Percentiles rank a stretch among this genome's conserved stretches.
Evolutionary conservation across 805 yeast species (phyloP).

Genomic region (Ogataea haglerorum): DNA sequence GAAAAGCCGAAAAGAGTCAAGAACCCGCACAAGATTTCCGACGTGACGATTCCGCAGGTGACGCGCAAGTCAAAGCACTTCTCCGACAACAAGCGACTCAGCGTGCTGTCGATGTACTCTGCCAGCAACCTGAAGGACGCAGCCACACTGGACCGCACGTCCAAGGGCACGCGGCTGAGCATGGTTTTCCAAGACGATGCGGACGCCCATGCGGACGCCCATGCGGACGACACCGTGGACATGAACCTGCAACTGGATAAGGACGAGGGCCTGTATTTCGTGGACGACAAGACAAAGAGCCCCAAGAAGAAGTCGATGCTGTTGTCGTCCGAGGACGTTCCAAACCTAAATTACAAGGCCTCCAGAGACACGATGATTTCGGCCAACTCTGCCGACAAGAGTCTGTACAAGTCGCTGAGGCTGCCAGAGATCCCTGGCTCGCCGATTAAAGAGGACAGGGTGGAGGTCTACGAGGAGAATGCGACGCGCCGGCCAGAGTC

Average conservation of each 20-base stretch:
- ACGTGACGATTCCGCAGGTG: constrained; percentile 66
- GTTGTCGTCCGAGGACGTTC: constrained; percentile 17
- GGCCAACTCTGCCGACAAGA: constrained; percentile 33
- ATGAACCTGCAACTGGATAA: constrained; percentile 18
- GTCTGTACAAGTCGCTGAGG: constrained; percentile 44
- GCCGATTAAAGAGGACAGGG: constrained; percentile 31
- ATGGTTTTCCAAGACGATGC: constrained; percentile 25
- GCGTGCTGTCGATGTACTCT: constrained; percentile 70
- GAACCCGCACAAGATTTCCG: constrained; percentile 54
- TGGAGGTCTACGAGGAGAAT: constrained; percentile 22
- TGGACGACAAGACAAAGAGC: constrained; percentile 31
- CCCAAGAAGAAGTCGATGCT: constrained; percentile 28
- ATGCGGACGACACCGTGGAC: constrained; percentile 23
- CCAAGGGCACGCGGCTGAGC: constrained; percentile 28
- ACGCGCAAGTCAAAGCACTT: constrained; percentile 64
- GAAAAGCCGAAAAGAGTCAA: constrained; percentile 14
- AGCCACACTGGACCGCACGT: constrained; percentile 14
- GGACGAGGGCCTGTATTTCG: constrained; percentile 30
- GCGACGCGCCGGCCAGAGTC: neutral
- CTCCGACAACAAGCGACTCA: constrained; percentile 61
- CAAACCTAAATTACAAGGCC: constrained; percentile 24
- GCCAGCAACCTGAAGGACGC: constrained; percentile 40
- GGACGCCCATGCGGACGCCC: constrained; percentile 21
- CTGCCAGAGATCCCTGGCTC: constrained; percentile 46
- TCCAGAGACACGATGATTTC: constrained; percentile 44